These are phyloP conservation scores for Acacia acuminata DNA, from an alignment of 306 rosid species.

Conservation along the genomic window DNA sequence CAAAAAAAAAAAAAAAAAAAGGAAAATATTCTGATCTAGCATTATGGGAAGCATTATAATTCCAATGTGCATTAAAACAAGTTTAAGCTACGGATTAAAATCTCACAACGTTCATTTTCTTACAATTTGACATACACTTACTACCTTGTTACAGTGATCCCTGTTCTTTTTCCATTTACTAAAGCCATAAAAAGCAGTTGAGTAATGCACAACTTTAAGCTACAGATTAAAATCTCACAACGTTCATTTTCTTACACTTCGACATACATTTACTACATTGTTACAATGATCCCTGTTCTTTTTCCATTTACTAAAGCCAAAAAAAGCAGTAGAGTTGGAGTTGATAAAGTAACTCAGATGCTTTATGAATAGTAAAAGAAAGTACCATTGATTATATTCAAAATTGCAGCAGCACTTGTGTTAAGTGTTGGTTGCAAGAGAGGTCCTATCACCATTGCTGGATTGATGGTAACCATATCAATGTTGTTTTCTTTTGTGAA, in stretches of 20 bases:
- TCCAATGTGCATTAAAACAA: background rate
- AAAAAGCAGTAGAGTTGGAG: background rate
- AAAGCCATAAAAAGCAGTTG: background rate
- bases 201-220: too few species aligned
- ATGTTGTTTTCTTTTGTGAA: constrained; percentile 59
- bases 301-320: background rate
- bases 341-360: background rate
- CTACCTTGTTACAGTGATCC: background rate
- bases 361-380: background rate
- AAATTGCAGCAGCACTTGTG: constrained; percentile 49
- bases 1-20: background rate
- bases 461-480: constrained; percentile 63
- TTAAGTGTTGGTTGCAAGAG: constrained; percentile 73
- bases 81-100: background rate
- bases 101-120: background rate
- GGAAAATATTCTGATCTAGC: background rate
- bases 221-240: background rate
- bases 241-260: background rate
- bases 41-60: background rate
- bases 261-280: background rate
- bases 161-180: background rate
- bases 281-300: background rate
- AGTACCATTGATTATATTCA: constrained; percentile 63
- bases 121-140: background rate
- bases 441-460: constrained; percentile 73